A percentile compares a stretch with the other conserved stretches of the same genome.
These are phyloP conservation scores for Pythium coloratum DNA, from an alignment of 352 stramenopile species.

Conservation along the genomic window DNA sequence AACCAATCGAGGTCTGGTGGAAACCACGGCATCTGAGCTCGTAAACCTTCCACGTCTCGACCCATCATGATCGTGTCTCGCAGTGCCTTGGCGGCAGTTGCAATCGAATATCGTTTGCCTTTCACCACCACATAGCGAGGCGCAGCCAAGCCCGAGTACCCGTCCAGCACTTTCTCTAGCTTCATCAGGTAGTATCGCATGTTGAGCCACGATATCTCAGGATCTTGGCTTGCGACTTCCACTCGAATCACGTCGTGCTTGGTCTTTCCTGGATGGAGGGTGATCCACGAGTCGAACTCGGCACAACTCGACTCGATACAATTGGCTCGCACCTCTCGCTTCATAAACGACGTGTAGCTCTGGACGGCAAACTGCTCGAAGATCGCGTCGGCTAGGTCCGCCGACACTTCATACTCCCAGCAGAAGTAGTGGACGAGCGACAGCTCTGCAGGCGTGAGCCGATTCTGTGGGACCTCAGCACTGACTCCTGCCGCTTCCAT, in stretches of 20 bases:
- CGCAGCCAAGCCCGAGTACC: conserved; percentile 13
- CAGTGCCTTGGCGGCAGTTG: conserved; percentile 5
- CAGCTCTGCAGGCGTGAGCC: no score
- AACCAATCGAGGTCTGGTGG: conserved; percentile 21
- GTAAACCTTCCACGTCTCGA: background rate
- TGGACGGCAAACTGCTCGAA: conserved; percentile 36
- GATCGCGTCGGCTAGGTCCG: conserved; percentile 27
- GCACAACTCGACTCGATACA: conserved; percentile 20
- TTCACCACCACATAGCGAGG: conserved; percentile 22
- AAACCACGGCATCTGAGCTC: conserved; percentile 7
- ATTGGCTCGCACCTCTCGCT: background rate
- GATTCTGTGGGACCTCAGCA: no score
- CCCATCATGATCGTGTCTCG: conserved; percentile 6
- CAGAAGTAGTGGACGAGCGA: background rate
- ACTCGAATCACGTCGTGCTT: conserved; percentile 17
- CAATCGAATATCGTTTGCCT: background rate
- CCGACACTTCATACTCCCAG: conserved; percentile 35
- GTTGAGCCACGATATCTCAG: conserved; percentile 5
- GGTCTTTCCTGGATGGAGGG: background rate
- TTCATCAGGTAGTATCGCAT: conserved; percentile 25
- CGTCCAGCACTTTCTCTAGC: conserved; percentile 25
- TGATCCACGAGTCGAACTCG: conserved; percentile 14
- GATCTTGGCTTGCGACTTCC: conserved; percentile 11
- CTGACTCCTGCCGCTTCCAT: background rate
- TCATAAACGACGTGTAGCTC: conserved; percentile 25